These are phyloP conservation scores for Coleophoma eucalyptorum DNA, from an alignment of 2,329 filamentous ascomycete genomes.

Conservation along the genomic window DNA sequence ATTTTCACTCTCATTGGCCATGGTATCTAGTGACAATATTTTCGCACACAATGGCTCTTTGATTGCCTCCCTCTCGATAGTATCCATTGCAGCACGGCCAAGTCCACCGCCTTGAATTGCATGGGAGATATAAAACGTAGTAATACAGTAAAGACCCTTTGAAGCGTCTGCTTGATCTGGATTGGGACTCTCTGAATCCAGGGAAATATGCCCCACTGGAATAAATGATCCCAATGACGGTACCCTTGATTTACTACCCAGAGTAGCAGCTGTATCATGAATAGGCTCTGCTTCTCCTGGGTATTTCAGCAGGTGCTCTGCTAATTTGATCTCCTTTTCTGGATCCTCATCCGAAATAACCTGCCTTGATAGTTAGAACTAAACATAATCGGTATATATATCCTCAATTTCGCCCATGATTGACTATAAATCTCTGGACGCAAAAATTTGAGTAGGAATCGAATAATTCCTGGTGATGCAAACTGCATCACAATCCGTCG, in stretches of 20 bases:
- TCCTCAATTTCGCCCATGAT: background rate
- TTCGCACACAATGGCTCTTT: constrained; percentile 5
- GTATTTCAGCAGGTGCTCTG: background rate
- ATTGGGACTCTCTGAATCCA: background rate
- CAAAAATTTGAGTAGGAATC: background rate
- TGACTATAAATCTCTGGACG: too few relatives aligned
- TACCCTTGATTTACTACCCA: background rate
- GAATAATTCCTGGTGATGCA: background rate
- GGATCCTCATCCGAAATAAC: constrained; percentile 1
- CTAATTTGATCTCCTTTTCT: background rate
- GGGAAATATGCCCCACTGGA: constrained; percentile 6
- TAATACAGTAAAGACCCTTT: background rate
- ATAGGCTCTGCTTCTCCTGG: constrained; percentile 1
- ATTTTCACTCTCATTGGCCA: background rate
- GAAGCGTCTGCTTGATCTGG: background rate
- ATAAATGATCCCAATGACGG: background rate
- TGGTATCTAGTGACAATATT: constrained; percentile 2
- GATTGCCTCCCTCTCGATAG: constrained; percentile 1
- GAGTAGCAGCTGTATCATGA: constrained; percentile 1
- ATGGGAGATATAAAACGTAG: constrained; percentile 5
- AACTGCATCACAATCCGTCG: background rate
- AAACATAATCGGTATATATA: background rate
- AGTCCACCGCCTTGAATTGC: constrained; percentile 4
- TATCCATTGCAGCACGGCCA: constrained; percentile 5
- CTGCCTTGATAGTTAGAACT: background rate